Conservation (phyloP, 1,284 basidiomycete species). For the Boletus calvinii region DNA sequence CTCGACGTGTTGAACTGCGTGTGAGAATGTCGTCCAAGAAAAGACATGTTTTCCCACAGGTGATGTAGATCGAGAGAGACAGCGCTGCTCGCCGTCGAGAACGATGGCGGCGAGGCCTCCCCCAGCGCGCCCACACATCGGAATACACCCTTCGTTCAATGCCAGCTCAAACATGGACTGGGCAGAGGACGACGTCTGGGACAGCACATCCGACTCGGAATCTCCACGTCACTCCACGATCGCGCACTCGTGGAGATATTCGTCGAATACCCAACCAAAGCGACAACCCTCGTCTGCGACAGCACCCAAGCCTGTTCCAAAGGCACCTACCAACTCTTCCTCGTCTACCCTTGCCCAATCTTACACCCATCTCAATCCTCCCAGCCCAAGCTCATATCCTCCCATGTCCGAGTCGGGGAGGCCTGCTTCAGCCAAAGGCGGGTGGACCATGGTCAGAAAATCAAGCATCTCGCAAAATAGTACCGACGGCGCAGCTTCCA, state of each 20-base stretch:
- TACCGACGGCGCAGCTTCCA: conserved; percentile 33
- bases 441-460: conserved; percentile 72
- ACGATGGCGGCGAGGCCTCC: conserved; percentile 68
- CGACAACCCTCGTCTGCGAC: conserved; percentile 41
- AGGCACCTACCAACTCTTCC: conserved; percentile 49
- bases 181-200: conserved; percentile 89
- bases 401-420: conserved; percentile 44
- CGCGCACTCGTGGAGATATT: conserved; percentile 47
- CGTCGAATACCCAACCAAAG: conserved; percentile 31
- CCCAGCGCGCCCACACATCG: conserved; percentile 74
- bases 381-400: conserved; percentile 76
- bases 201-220: conserved; percentile 82
- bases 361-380: conserved; percentile 76
- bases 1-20: background rate
- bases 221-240: conserved; percentile 53
- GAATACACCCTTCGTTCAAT: conserved; percentile 56
- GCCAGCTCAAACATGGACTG: conserved; percentile 53
- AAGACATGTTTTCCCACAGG: conserved; percentile 17
- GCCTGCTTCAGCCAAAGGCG: conserved; percentile 46
- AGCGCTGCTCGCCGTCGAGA: conserved; percentile 21
- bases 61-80: background rate
- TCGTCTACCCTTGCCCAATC: conserved; percentile 74
- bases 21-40: background rate
- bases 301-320: conserved; percentile 60
- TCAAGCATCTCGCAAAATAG: conserved; percentile 28